phyloP scores from a whole-genome alignment of 805 yeast genomes.

The Suhomyces xylopsoci region DNA sequence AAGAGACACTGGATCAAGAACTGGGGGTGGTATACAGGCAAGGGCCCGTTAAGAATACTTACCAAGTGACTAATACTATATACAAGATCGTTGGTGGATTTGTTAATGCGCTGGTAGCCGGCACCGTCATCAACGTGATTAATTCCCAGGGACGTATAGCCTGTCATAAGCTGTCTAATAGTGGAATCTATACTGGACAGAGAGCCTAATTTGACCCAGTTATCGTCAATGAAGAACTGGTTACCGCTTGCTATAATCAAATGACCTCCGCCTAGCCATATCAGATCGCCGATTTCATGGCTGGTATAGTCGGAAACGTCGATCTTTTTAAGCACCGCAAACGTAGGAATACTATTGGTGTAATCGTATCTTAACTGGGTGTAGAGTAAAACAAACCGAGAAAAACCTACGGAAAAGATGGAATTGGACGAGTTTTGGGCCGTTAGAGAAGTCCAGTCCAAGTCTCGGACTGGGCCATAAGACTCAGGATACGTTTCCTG shows the following conservation, averaged over 20 bases:
- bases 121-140: conserved; percentile 21
- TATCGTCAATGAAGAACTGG: conserved; percentile 81
- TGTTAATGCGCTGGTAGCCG: conserved; percentile 11
- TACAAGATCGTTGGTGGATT: conserved; percentile 13
- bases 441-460: conserved; percentile 80
- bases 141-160: conserved; percentile 16
- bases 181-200: conserved; percentile 49
- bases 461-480: conserved; percentile 51
- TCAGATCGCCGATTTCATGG: conserved; percentile 82
- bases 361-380: conserved; percentile 87
- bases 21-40: conserved; percentile 91
- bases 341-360: conserved; percentile 75
- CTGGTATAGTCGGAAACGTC: conserved; percentile 70
- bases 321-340: conserved; percentile 69
- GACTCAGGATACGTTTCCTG: conserved; percentile 38
- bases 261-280: conserved; percentile 79
- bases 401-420: conserved; percentile 77
- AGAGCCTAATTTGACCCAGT: conserved; percentile 39
- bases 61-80: conserved; percentile 64
- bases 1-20: conserved; percentile 72
- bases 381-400: conserved; percentile 58
- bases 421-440: conserved; percentile 38
- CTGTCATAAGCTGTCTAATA: conserved; percentile 37
- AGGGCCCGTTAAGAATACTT: conserved; percentile 78
- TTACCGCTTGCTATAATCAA: conserved; percentile 86